Percentiles rank a stretch among this genome's conserved stretches.
Conservation (phyloP, 2,329 filamentous ascomycete species). For the Aspergillus sp. region DNA sequence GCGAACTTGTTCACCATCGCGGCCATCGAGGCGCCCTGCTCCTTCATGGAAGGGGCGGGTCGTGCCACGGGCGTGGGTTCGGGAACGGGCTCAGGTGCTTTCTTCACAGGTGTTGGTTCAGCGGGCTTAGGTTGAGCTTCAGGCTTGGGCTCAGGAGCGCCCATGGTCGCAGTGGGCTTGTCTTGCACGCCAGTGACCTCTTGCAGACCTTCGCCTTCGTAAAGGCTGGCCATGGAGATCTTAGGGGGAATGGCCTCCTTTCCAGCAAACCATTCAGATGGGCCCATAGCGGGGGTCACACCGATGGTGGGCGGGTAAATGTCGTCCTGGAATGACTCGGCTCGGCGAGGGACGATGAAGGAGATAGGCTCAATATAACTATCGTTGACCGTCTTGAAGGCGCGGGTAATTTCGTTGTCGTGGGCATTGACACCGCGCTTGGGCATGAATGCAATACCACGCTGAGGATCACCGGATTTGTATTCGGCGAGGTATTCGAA, state of each 20-base stretch:
- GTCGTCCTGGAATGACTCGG: slow-evolving; percentile 93
- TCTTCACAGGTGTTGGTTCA: slow-evolving; percentile 29
- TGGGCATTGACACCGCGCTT: slow-evolving; percentile 94
- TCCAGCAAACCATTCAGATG: slow-evolving; percentile 79
- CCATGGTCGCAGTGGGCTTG: slow-evolving; percentile 29
- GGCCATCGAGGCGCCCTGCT: slow-evolving; percentile 83
- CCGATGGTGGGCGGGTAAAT: slow-evolving; percentile 88
- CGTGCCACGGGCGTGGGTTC: slow-evolving; percentile 34
- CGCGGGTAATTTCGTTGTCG: slow-evolving; percentile 93
- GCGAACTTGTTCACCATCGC: slow-evolving; percentile 82
- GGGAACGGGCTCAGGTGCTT: slow-evolving; percentile 21
- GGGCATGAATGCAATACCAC: slow-evolving; percentile 89
- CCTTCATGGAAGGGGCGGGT: slow-evolving; percentile 66
- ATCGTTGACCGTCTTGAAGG: slow-evolving; percentile 96
- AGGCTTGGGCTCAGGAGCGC: slow-evolving; percentile 45
- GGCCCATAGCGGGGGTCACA: slow-evolving; percentile 71
- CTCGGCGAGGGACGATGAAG: slow-evolving; percentile 90
- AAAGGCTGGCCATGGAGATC: slow-evolving; percentile 88
- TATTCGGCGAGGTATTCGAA: slow-evolving; percentile 97
- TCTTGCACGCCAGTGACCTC: slow-evolving; percentile 57
- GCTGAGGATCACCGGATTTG: slow-evolving; percentile 92
- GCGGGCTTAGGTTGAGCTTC: slow-evolving; percentile 44
- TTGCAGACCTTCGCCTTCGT: slow-evolving; percentile 74
- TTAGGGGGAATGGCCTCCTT: slow-evolving; percentile 82
- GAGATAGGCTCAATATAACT: slow-evolving; percentile 92